Evolutionary conservation across 306 rosid genomes (phyloP), one percentile per base, ranked within the genome.

Genomic region (Carpinus viminea): DNA sequence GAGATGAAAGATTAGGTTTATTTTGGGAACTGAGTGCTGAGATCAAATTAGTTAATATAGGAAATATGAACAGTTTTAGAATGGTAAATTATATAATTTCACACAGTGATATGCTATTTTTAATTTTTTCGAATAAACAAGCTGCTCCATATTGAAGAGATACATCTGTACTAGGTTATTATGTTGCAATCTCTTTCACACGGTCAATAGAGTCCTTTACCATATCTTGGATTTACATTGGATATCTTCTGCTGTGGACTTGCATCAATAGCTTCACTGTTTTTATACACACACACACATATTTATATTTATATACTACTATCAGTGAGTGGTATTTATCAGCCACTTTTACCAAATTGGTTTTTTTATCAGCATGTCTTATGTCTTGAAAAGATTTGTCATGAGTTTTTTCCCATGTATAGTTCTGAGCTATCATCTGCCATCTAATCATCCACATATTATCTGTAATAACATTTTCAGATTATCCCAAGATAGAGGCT

Each of bases 401-500:
- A 12, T 74, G 62, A 54, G 41, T 68, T 64, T 76, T 79, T 79
- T 59, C 51, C 17, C 56, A 72, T 75, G 16, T 77, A 50, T 57
- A 54, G 77, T 71, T 79, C 43, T 46, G 17, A 53, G 38, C 75
- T 70, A 73, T 72, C 76, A 8, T 69, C n/a, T 76, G 43, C 74
- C 68, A 18, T 54, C 68, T 65, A 82, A 68, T 74, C 52, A 34
- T 72, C 82, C 75, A 68, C 55, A 34, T 21, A 72, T 82, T 76
- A n/a, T 82, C 72, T 46, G 43, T 46, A 34, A 78, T 74, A 69
- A 74, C 50, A 72, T 77, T 38, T 72, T 66, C 90, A 96, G 99
- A 93, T 79, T 96, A 91, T 81, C 97, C 98, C 51, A 91, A 91
- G 88, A 89, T 93, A 80, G 99, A 91, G 92, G 90, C 85, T 79